Percentiles rank a stretch among this genome's conserved stretches.
Conservation (phyloP, 345 rosid species). For the Cardamine occulta region DNA sequence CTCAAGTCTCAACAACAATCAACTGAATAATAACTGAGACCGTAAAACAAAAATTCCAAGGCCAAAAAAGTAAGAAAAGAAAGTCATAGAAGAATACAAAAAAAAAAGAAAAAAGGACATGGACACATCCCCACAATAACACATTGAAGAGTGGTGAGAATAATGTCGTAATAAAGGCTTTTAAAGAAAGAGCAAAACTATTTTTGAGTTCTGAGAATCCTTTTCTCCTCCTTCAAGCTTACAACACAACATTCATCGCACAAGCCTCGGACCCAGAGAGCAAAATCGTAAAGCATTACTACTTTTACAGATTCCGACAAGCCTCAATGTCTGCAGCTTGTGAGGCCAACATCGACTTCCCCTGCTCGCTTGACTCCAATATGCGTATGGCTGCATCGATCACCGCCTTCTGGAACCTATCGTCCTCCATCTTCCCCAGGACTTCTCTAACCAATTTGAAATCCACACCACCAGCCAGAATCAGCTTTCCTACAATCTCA, state of each 20-base stretch:
- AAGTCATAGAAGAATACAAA: slow-evolving; percentile 34
- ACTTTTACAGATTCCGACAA: slow-evolving; percentile 46
- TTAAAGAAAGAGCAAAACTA: slow-evolving; percentile 31
- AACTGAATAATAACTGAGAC: slow-evolving; percentile 36
- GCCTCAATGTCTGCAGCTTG: slow-evolving; percentile 40
- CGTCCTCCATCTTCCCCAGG: slow-evolving; percentile 66
- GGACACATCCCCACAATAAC: too few species aligned
- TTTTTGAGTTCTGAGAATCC: slow-evolving; percentile 37
- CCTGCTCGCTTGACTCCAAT: slow-evolving; percentile 35
- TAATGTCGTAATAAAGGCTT: slow-evolving; percentile 26
- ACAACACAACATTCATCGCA: slow-evolving; percentile 39
- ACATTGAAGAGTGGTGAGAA: too few species aligned
- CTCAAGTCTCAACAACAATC: slow-evolving; percentile 39
- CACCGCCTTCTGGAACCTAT: slow-evolving; percentile 52
- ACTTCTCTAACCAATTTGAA: slow-evolving; percentile 61
- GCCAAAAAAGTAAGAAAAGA: slow-evolving; percentile 15
- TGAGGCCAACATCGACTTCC: slow-evolving; percentile 36
- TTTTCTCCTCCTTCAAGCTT: slow-evolving; percentile 30
- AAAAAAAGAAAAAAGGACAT: slow-evolving; percentile 24
- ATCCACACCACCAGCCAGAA: slow-evolving; percentile 56
- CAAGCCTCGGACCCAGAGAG: slow-evolving; percentile 28
- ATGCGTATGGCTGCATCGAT: slow-evolving; percentile 39
- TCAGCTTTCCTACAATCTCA: slow-evolving; percentile 64
- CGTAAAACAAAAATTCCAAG: slow-evolving; percentile 32
- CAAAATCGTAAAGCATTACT: slow-evolving; percentile 32